Base-by-base conservation (phyloP, 257 asterid species). In the Nicotiana noctiflora region DNA sequence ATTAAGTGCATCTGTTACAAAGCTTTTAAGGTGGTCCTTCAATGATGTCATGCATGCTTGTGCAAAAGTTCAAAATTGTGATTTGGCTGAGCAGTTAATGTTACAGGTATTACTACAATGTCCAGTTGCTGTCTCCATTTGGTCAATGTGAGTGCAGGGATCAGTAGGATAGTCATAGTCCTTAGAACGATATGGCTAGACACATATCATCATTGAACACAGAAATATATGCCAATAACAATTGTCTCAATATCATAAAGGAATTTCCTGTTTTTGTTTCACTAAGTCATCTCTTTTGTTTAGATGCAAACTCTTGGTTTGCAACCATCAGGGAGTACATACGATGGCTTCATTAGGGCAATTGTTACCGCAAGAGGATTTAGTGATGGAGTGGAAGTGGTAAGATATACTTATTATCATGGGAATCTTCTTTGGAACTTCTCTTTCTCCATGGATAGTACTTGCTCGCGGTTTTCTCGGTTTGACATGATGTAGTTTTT, bases 291-390 rank as follows among this genome's bases (percentile, higher is more conserved):
- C 79, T 80, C 55, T 78, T 64, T 79, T 49, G 18, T 75, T 77
- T 89, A 95, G 98, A 93, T 93, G 97, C 95, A 89, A 88, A 85
- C 75, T 88, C 92, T 95, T 85, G 97, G 97, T 59, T 79, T 95
- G 88, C 87, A 89, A 87, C 97, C 89, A 57, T 91, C 99, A 76
- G 40, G 84, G 21, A 52, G 82, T 64, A 89, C 90, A 66, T 95
- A 92, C 64, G 89, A 89, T 80, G 97, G 93, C 83, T 90, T 89
- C 83, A 84, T 91, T 79, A 88, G 88, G 88, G 90, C 93, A 79
- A 87, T 88, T 88, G 85, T 89, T 79, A 67, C 90, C 81, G 84
- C 75, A 82, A 88, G 89, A 76, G 89, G 92, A 67, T 89, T 88
- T 75, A 83, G 57, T 75, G 86, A 87, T 79, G 94, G 92, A 90